Evolutionary conservation across 1,139 yeast genomes (phyloP), one percentile per base, ranked within the genome.

Genomic region (Diutina catenulata): DNA sequence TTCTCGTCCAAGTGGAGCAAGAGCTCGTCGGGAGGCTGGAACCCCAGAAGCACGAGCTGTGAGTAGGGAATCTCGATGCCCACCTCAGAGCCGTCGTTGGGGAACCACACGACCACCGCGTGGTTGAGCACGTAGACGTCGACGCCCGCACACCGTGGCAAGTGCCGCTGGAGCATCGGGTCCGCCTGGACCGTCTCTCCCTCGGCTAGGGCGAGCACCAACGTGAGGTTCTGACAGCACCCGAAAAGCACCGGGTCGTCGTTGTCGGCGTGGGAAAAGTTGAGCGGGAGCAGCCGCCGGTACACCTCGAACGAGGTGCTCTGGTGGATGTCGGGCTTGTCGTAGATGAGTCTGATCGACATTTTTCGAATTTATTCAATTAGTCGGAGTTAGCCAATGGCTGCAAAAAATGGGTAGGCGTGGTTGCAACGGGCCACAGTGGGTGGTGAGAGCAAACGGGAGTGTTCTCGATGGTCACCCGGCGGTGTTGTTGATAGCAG

Each of bases 1-100:
- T 6, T 4, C 16, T 20, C 14, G 8, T 66, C 71, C 20, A 69
- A 45, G 41, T 62, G 62, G 36, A 69, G 49, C 7, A 43, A 46
- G 3, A 35, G 22, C 5, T 38, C 40, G 10, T 42, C 44, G 11
- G 45, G 45, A 29, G 57, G 57, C 33, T 43, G 41, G 28, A 66
- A 43, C 2, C 69, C 74, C 47, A 64, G 70, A 24, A 68, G 46
- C 9, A 59, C 48, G 3, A 69, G 56, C 15, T 47, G 45, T 39
- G 57, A 63, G 50, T 68, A 69, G 3, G 70, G 64, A 10, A 68
- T 40, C 42, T 61, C 68, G 22, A 68, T 41, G 2, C 74, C 74
- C 16, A 42, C 32, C 7, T 45, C 42, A 5, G n/a, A n/a, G 11
- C 16, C 18, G n/a, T 44, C 39, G 1, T 29, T 24, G n/a, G 49